Conservation (phyloP, 192 early-diverging fungal genomes). For the Thamnidium elegans region DNA sequence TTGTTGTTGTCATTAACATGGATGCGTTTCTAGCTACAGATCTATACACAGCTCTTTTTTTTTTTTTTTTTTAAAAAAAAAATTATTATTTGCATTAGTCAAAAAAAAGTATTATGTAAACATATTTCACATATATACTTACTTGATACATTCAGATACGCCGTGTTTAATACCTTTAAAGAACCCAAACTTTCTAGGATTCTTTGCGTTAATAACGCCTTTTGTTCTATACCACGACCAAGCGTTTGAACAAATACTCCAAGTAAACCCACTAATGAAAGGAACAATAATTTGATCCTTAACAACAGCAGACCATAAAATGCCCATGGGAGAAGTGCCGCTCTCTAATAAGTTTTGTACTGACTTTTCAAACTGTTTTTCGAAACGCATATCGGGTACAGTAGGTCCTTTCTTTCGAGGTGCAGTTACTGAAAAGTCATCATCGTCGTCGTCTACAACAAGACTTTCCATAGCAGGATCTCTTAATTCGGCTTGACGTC, state of each 20-base stretch:
- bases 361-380: conserved; percentile 29
- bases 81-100: neutral
- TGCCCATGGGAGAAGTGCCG: conserved; percentile 4
- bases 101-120: neutral
- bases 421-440: conserved; percentile 5
- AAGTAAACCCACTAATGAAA: conserved; percentile 35
- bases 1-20: neutral
- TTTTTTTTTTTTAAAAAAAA: no score
- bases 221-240: conserved; percentile 30
- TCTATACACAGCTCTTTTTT: neutral
- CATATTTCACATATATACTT: neutral
- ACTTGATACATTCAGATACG: neutral
- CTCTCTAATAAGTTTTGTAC: conserved; percentile 17
- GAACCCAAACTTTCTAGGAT: neutral
- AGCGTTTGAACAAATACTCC: conserved; percentile 27
- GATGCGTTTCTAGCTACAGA: neutral
- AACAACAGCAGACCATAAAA: conserved; percentile 31
- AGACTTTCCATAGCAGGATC: conserved; percentile 9
- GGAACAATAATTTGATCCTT: conserved; percentile 38
- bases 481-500: conserved; percentile 6
- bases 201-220: neutral
- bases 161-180: neutral
- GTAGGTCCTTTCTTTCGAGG: conserved; percentile 12
- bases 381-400: conserved; percentile 39
- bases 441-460: conserved; percentile 1